Evolutionary conservation across 495 filamentous ascomycete genomes (phyloP).

Genomic region (Trichoderma reesei): DNA sequence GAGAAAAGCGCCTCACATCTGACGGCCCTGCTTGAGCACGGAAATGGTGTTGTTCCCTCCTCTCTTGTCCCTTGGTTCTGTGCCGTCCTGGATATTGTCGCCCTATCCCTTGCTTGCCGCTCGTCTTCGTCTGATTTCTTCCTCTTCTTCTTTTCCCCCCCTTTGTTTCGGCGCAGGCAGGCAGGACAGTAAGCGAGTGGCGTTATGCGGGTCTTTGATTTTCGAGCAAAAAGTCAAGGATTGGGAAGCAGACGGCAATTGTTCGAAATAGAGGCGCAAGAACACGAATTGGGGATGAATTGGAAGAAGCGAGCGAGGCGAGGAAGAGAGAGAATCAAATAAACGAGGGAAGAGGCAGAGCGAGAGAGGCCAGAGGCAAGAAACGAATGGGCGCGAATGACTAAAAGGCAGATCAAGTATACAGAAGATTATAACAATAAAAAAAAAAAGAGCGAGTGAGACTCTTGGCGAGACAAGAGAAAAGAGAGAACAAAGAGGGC

Average conservation of each 20-base stretch:
- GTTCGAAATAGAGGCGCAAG: not conserved
- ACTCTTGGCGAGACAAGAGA: not conserved
- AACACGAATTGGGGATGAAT: not conserved
- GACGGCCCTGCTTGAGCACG: not conserved
- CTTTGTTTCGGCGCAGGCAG: too few relatives aligned
- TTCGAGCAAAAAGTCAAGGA: not conserved
- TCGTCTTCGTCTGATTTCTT: too few relatives aligned
- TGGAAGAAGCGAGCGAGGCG: not conserved
- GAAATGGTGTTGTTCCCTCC: not conserved
- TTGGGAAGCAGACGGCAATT: too few relatives aligned
- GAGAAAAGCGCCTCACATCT: not conserved
- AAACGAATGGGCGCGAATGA: too few relatives aligned
- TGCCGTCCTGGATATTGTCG: not conserved
- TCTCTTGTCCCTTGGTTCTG: not conserved
- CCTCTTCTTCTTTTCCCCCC: not conserved
- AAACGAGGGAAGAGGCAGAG: not conserved
- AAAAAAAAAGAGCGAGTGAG: slow-evolving; percentile 1
- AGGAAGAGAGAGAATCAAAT: not conserved
- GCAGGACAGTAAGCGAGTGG: not conserved
- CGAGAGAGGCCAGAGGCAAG: too few relatives aligned
- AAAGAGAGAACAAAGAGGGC: slow-evolving; percentile 4
- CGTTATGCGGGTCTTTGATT: not conserved
- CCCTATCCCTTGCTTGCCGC: too few relatives aligned
- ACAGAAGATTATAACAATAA: not conserved
- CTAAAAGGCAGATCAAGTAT: not conserved